Evolutionary conservation across 192 early-diverging fungal species (phyloP), one percentile per base, ranked within the genome.

Genomic region (Coemansia sp.): DNA sequence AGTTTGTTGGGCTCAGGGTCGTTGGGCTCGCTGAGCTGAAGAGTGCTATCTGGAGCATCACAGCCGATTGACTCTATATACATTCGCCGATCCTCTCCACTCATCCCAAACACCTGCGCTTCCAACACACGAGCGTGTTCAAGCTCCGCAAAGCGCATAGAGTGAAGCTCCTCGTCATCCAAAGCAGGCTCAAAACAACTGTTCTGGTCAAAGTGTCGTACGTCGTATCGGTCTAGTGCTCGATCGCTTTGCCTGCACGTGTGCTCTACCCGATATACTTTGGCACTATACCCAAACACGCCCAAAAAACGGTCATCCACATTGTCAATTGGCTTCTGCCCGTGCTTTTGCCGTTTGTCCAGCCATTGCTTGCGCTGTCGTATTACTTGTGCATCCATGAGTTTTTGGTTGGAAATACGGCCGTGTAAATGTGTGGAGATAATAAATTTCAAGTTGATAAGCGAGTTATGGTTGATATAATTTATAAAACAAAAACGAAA

Each of bases 271-370:
- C 1, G 66, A 50, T 54, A 26, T 17, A 54, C 11, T 28, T 54
- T 54, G 5, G 71, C 76, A 37, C 64, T 56, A 50, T 79, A 79
- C 36, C 71, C 71, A 40, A 67, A 61, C 0, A 73, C 56, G 0
- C 47, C 5, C 52, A 67, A 47, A 5, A 47, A 37, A 8, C 8
- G 36, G 18, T 34, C 28, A 11, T 66, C 66, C 12, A 63, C 47
- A 1, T 58, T 36, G 18, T 25, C 60, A 14, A 54, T 25, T 17
- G 40, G 28, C 25, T n/a, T 26, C 26, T 60, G 15, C 0, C n/a
- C 48, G 3, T 44, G 49, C 47, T 52, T 47, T 21, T 20, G 37
- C 28, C 18, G 53, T n/a, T 44, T 3, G 10, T 44, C 12, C 14
- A 38, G 24, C 26, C 42, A 14, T 24, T 57, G 25, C 14, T 23